These are phyloP conservation scores for Cerioporus squamosus DNA, from an alignment of 1,284 basidiomycete genomes.

Conservation along the genomic window DNA sequence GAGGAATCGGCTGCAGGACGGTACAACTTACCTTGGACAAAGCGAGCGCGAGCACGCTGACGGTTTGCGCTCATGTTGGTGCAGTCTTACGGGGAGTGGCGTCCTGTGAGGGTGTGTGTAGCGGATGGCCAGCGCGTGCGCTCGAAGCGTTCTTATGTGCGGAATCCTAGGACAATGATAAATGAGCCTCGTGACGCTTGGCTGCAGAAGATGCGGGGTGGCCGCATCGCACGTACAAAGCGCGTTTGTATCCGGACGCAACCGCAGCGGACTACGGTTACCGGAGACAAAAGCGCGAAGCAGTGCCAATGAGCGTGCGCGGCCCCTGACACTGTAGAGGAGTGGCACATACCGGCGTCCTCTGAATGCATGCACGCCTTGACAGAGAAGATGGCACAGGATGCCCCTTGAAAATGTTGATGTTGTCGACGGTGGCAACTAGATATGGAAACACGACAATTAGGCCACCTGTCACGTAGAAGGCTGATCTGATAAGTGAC, in stretches of 20 bases:
- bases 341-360: no score
- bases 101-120: not conserved
- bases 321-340: no score
- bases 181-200: conserved; percentile 17
- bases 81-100: not conserved
- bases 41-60: not conserved
- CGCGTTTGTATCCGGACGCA: not conserved
- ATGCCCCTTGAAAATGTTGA: no score
- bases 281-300: not conserved
- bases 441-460: not conserved
- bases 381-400: no score
- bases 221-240: conserved; percentile 10
- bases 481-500: no score
- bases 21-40: conserved; percentile 4
- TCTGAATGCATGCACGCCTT: no score
- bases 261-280: not conserved
- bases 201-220: conserved; percentile 10
- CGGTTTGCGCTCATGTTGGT: conserved; percentile 8
- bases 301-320: not conserved
- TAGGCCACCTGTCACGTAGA: no score
- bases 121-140: not conserved
- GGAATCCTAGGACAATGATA: conserved; percentile 10
- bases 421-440: not conserved
- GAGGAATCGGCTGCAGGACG: not conserved
- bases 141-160: not conserved